These are phyloP conservation scores for Saccharomycopsis hybrid DNA, from an alignment of 1,139 yeast genomes.

Conservation along the genomic window DNA sequence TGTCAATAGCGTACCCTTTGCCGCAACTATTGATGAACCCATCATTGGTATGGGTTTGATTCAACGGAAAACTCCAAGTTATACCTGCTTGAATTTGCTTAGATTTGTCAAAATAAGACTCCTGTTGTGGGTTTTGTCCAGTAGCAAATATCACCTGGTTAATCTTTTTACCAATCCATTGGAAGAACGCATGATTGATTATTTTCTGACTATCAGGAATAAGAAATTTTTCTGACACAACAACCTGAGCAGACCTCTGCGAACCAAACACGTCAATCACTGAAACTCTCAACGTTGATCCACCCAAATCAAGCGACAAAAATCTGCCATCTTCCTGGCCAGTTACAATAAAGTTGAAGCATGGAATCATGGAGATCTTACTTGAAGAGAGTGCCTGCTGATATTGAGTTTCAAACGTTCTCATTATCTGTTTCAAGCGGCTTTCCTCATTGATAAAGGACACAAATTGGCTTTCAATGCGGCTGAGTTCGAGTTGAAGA, in stretches of 20 bases:
- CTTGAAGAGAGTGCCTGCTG: constrained; percentile 16
- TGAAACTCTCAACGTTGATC: constrained; percentile 45
- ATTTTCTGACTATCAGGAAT: constrained; percentile 35
- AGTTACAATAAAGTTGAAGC: constrained; percentile 37
- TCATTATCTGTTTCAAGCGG: not conserved
- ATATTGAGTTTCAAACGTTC: constrained; percentile 8
- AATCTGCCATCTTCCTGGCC: constrained; percentile 40
- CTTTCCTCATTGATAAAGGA: not conserved
- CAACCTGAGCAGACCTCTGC: constrained; percentile 27
- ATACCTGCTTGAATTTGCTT: constrained; percentile 39
- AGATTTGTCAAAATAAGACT: not conserved
- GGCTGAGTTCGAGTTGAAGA: not conserved
- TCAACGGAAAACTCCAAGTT: constrained; percentile 56
- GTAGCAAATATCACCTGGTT: not conserved
- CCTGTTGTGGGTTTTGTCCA: not conserved
- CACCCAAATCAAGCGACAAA: constrained; percentile 49
- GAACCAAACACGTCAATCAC: constrained; percentile 30
- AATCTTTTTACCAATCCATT: constrained; percentile 18
- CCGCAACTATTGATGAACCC: constrained; percentile 43
- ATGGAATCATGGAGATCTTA: constrained; percentile 39
- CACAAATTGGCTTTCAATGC: not conserved
- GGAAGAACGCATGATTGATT: constrained; percentile 22
- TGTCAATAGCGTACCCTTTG: constrained; percentile 45
- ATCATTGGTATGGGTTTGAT: constrained; percentile 37
- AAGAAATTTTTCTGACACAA: constrained; percentile 38